A percentile compares a stretch with the other conserved stretches of the same genome.
phyloP scores from a whole-genome alignment of 2,329 filamentous ascomycete species.

The Coniochaeta sp. region DNA sequence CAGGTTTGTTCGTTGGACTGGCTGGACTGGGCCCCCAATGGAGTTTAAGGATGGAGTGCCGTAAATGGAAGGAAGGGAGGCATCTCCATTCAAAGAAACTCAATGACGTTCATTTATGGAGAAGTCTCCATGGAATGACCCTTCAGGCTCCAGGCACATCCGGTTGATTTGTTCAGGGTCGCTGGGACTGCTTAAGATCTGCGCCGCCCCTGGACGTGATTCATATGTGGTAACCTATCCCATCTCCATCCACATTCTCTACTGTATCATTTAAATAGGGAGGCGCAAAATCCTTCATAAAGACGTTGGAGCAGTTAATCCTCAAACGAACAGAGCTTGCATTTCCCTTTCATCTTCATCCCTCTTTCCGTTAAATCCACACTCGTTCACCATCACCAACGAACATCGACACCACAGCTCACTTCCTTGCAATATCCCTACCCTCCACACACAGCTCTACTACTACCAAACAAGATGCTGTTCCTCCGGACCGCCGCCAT shows the following conservation, averaged over 20 bases:
- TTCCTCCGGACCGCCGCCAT: constrained; percentile 12
- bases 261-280: not conserved
- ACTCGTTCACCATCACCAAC: not conserved
- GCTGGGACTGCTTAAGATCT: not conserved
- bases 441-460: not conserved
- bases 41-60: not conserved
- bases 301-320: not conserved
- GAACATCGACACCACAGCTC: too few relatives aligned
- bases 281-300: not conserved
- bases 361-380: not conserved
- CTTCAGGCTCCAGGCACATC: constrained; percentile 1
- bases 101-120: not conserved
- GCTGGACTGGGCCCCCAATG: constrained; percentile 1
- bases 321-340: not conserved
- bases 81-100: not conserved
- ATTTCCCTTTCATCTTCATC: not conserved
- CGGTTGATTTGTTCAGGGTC: constrained; percentile 1
- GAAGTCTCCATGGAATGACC: not conserved
- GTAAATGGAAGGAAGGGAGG: not conserved
- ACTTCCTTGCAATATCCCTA: too few relatives aligned
- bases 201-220: not conserved
- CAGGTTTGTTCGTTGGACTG: not conserved
- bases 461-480: not conserved
- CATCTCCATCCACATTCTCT: not conserved
- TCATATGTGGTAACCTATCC: not conserved